phyloP scores from a whole-genome alignment of 805 yeast species.

The Candida boleticola region DNA sequence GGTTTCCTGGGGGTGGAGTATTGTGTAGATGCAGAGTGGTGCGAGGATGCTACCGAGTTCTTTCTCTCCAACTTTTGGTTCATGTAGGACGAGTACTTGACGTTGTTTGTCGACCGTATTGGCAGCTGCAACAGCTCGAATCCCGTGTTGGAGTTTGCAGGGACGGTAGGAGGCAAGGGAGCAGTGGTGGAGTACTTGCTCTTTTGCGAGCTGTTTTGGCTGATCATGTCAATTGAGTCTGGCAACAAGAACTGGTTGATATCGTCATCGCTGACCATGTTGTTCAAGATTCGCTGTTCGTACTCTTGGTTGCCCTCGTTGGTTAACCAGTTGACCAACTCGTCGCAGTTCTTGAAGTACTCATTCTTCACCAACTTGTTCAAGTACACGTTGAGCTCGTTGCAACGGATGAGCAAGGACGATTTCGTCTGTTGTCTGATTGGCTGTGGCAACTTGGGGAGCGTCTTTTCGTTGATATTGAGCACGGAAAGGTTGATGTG shows the following conservation, averaged over 20 bases:
- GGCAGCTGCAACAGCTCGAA: slow-evolving; percentile 11
- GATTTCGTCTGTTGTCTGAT: slow-evolving; percentile 12
- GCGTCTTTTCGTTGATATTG: slow-evolving; percentile 7
- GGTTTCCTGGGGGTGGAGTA: neutral
- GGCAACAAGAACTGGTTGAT: slow-evolving; percentile 15
- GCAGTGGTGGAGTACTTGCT: slow-evolving; percentile 19
- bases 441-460: slow-evolving; percentile 34
- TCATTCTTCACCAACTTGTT: slow-evolving; percentile 17
- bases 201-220: slow-evolving; percentile 2
- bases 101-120: slow-evolving; percentile 13
- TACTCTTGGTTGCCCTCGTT: slow-evolving; percentile 6
- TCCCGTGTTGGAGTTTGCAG: slow-evolving; percentile 3
- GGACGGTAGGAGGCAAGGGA: slow-evolving; percentile 17
- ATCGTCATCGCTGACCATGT: slow-evolving; percentile 14
- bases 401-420: slow-evolving; percentile 18
- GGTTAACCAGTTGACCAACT: slow-evolving; percentile 25
- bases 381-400: slow-evolving; percentile 25
- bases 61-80: slow-evolving; percentile 6
- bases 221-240: slow-evolving; percentile 17
- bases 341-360: slow-evolving; percentile 22
- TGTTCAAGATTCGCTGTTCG: slow-evolving; percentile 3
- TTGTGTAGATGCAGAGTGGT: neutral
- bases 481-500: slow-evolving; percentile 17
- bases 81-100: slow-evolving; percentile 15
- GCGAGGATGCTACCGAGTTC: neutral